phyloP scores from a whole-genome alignment of 352 stramenopile genomes.

The Thalassiosira sp. region DNA sequence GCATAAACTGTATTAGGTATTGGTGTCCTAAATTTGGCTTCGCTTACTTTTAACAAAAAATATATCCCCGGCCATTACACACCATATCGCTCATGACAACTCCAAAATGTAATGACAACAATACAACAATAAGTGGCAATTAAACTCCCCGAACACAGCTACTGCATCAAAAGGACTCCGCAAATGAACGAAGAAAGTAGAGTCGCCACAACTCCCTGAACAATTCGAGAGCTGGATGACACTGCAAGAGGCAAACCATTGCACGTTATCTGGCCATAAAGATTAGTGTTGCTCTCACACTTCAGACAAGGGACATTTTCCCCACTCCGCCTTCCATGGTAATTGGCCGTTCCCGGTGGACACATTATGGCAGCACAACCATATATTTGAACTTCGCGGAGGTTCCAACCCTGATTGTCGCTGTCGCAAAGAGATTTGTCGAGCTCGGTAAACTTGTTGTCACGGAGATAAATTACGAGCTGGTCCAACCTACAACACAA shows the following conservation, averaged over 20 bases:
- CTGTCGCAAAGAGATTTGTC: constrained; percentile 36
- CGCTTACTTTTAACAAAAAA: too few species aligned
- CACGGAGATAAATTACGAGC: constrained; percentile 54
- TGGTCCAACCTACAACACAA: constrained; percentile 49
- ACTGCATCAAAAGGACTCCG: constrained; percentile 15
- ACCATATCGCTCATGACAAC: too few species aligned
- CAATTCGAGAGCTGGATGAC: constrained; percentile 19
- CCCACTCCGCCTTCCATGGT: constrained; percentile 41
- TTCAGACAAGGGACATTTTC: constrained; percentile 33
- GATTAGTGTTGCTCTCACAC: constrained; percentile 35
- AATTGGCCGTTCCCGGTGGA: constrained; percentile 61
- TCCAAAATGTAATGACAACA: too few species aligned
- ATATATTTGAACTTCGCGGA: constrained; percentile 67
- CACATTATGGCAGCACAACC: constrained; percentile 78
- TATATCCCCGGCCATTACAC: too few species aligned
- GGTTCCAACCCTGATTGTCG: constrained; percentile 66
- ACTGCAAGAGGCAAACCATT: constrained; percentile 27
- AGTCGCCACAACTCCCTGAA: background rate
- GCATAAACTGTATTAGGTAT: too few species aligned
- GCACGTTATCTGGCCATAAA: constrained; percentile 50
- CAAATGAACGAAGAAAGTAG: constrained; percentile 7
- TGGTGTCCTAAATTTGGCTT: too few species aligned
- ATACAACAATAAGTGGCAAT: too few species aligned
- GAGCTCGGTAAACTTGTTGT: constrained; percentile 53
- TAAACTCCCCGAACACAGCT: too few species aligned